Conservation (phyloP, 2,329 filamentous ascomycete species). For the Aspergillus fischeri region DNA sequence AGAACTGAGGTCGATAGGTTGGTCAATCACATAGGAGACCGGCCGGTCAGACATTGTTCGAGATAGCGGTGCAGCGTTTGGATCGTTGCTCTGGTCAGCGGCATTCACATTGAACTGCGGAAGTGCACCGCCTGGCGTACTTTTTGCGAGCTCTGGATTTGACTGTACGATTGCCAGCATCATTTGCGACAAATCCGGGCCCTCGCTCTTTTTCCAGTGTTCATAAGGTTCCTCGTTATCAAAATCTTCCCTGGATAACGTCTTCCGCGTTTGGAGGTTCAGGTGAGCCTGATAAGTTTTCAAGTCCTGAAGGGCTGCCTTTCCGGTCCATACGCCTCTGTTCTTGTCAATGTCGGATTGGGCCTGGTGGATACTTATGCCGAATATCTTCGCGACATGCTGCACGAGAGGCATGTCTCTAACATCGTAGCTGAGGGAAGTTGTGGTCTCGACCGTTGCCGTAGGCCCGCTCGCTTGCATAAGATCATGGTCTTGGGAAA, state of each 20-base stretch:
- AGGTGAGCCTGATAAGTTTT: conserved; percentile 91
- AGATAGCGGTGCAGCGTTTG: conserved; percentile 44
- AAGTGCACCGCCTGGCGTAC: conserved; percentile 57
- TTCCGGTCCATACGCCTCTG: conserved; percentile 80
- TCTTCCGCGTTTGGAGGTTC: conserved; percentile 71
- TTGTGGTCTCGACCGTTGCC: conserved; percentile 72
- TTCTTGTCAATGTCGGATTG: conserved; percentile 84
- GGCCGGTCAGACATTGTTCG: conserved; percentile 44
- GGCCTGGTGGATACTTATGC: conserved; percentile 69
- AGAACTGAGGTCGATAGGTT: conserved; percentile 56
- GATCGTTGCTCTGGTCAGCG: conserved; percentile 35
- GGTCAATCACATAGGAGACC: conserved; percentile 59
- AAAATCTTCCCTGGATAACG: conserved; percentile 80
- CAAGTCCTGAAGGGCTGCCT: conserved; percentile 82
- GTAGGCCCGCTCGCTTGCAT: conserved; percentile 56
- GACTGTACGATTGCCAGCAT: conserved; percentile 86
- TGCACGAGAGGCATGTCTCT: conserved; percentile 96
- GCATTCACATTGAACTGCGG: conserved; percentile 51
- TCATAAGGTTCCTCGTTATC: conserved; percentile 84
- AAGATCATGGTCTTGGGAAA: conserved; percentile 90
- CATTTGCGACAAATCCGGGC: conserved; percentile 82
- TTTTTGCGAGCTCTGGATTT: conserved; percentile 79
- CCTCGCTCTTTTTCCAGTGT: conserved; percentile 86
- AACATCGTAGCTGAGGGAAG: conserved; percentile 83
- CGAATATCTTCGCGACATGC: conserved; percentile 81